A percentile compares a stretch with the other conserved stretches of the same genome.
Conservation (phyloP, 345 rosid genomes). For the Hibiscus trionum region DNA sequence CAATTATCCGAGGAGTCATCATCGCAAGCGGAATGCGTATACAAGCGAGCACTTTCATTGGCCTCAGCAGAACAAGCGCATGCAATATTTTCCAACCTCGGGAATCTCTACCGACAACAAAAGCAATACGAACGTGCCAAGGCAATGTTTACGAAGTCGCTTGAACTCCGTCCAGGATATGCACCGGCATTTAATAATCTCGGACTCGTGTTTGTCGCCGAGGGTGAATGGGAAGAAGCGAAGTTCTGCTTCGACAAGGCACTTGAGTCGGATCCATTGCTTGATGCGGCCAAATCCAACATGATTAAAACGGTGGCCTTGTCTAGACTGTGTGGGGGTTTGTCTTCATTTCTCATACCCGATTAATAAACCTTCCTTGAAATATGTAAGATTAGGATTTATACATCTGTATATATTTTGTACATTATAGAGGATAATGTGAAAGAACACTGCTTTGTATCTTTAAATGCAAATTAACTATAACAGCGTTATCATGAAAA, state of each 20-base stretch:
- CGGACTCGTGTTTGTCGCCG: slow-evolving; percentile 86
- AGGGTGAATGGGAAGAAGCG: slow-evolving; percentile 85
- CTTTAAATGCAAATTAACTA: background rate
- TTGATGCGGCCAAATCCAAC: slow-evolving; percentile 95
- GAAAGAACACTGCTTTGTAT: background rate
- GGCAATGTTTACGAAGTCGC: slow-evolving; percentile 82
- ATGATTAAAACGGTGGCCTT: slow-evolving; percentile 38
- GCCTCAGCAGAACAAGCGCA: slow-evolving; percentile 59
- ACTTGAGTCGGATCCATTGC: slow-evolving; percentile 64
- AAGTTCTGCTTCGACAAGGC: slow-evolving; percentile 73
- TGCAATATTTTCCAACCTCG: slow-evolving; percentile 73
- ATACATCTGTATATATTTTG: background rate
- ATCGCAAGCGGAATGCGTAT: slow-evolving; percentile 55
- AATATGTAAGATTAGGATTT: background rate
- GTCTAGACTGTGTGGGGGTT: slow-evolving; percentile 31
- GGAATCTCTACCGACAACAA: slow-evolving; percentile 78
- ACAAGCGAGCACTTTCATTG: slow-evolving; percentile 58
- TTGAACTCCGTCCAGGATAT: slow-evolving; percentile 79
- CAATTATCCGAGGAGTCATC: slow-evolving; percentile 64
- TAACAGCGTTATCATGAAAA: too few species aligned
- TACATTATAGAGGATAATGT: background rate
- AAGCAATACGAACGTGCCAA: slow-evolving; percentile 72
- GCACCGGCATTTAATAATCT: slow-evolving; percentile 95
- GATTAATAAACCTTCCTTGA: slow-evolving; percentile 5
- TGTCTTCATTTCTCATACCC: slow-evolving; percentile 20